Evolutionary conservation across 805 yeast species (phyloP), one percentile per base, ranked within the genome.

Genomic region (Aciculoconidium aculeatum): DNA sequence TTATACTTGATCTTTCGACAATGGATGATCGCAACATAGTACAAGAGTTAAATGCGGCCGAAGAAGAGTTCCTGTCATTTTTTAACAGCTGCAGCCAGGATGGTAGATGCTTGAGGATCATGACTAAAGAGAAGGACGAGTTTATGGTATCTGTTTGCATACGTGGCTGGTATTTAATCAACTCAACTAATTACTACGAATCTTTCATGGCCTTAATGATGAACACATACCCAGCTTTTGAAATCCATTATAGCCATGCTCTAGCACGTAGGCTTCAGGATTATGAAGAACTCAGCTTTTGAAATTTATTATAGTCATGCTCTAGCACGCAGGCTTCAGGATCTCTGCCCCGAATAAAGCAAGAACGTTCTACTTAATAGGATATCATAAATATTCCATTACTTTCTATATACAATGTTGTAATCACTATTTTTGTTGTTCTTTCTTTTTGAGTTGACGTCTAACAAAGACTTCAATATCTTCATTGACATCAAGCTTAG

Each of bases 401-500:
- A n/a, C 12, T 7, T 20, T 15, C 21, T 31, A 31, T 31, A 16
- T 28, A 25, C 30, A 27, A 16, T 24, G 20, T 18, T 30, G 21
- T 15, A n/a, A n/a, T n/a, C n/a, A n/a, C n/a, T n/a, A n/a, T n/a
- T n/a, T n/a, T n/a, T n/a, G n/a, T n/a, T 31, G 16, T 16, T 23
- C 17, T 17, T 34, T 25, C 35, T 34, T 36, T 30, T 39, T 41
- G 23, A 28, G 36, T 34, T 47, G 42, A 30, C 46, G 43, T 30
- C 48, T 53, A 32, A 62, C 43, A 35, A 51, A 50, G 6, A 44
- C 55, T 45, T 76, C 83, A 36, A 80, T 55, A 51, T 80, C 87
- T 39, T 77, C 80, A 28, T 80, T 88, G 28, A 80, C 88, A 55
- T 84, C 94, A 54, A 77, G 61, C 49, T 75, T 77, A 29, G 80